Conservation (phyloP, 2,329 filamentous ascomycete genomes). For the Colletotrichum phormii region DNA sequence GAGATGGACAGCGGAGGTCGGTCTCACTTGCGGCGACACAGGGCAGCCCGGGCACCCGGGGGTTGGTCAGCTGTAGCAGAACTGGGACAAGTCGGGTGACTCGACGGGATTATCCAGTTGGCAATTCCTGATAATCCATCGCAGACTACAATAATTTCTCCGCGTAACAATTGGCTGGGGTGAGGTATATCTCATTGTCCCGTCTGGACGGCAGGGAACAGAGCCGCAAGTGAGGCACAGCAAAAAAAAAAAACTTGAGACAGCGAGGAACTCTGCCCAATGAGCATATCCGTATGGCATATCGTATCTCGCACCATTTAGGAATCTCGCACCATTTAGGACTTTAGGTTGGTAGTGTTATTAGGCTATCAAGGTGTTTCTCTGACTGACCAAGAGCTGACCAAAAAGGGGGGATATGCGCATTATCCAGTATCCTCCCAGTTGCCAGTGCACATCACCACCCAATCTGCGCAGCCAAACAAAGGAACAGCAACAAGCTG, state of each 20-base stretch:
- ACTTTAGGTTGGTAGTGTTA: neutral
- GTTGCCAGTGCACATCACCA: neutral
- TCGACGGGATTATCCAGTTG: neutral
- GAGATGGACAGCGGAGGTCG: slow-evolving; percentile 12
- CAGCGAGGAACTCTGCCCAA: neutral
- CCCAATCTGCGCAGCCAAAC: neutral
- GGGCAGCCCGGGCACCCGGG: slow-evolving; percentile 18
- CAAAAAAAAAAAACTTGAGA: neutral
- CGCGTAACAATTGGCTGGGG: neutral
- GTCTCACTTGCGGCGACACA: slow-evolving; percentile 30
- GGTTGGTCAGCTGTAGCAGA: slow-evolving; percentile 30
- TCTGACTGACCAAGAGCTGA: no score
- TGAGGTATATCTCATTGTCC: neutral
- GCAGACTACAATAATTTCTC: neutral
- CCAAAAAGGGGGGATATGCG: neutral
- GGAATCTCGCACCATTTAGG: neutral
- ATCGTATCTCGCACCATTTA: neutral
- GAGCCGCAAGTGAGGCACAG: slow-evolving; percentile 16
- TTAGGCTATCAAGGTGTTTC: neutral
- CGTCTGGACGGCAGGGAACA: neutral
- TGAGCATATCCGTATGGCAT: neutral
- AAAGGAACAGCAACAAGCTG: slow-evolving; percentile 10
- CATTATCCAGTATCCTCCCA: neutral
- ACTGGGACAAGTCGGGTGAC: slow-evolving; percentile 4
- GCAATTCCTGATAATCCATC: slow-evolving; percentile 6